A percentile compares a stretch with the other conserved stretches of the same genome.
phyloP scores from a whole-genome alignment of 169 alveolate species.

The Theileria luwenshuni region DNA sequence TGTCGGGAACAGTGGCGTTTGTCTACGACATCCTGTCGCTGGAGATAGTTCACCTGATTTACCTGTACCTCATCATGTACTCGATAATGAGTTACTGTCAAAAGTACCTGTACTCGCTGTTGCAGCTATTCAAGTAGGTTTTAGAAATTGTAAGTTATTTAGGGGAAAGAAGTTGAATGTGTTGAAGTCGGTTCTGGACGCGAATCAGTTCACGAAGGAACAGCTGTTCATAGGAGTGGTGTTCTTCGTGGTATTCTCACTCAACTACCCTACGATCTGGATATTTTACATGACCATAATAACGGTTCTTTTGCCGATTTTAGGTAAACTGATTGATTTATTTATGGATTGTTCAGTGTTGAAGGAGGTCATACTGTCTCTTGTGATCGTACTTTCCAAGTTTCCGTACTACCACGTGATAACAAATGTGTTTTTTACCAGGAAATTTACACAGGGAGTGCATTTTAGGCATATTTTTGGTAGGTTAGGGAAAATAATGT shows the following conservation, averaged over 20 bases:
- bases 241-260: constrained; percentile 46
- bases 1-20: constrained; percentile 37
- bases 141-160: background rate
- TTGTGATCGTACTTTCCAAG: constrained; percentile 1
- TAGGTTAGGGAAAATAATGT: background rate
- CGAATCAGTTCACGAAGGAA: constrained; percentile 61
- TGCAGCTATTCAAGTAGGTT: constrained; percentile 56
- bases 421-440: background rate
- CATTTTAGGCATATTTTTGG: background rate
- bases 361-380: background rate
- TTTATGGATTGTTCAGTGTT: background rate
- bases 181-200: constrained; percentile 50
- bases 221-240: constrained; percentile 64
- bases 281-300: constrained; percentile 37
- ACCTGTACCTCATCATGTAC: constrained; percentile 38
- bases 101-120: constrained; percentile 47
- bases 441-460: background rate
- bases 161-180: constrained; percentile 69
- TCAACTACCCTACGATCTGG: constrained; percentile 66
- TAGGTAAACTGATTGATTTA: constrained; percentile 1
- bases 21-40: constrained; percentile 37
- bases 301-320: constrained; percentile 36
- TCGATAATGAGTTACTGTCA: constrained; percentile 52
- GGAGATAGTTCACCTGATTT: constrained; percentile 47
- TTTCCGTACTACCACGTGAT: constrained; percentile 16